Evolutionary conservation across 2,329 filamentous ascomycete species (phyloP), one percentile per base, ranked within the genome.

Genomic region (Aspergillus sclerotialis): DNA sequence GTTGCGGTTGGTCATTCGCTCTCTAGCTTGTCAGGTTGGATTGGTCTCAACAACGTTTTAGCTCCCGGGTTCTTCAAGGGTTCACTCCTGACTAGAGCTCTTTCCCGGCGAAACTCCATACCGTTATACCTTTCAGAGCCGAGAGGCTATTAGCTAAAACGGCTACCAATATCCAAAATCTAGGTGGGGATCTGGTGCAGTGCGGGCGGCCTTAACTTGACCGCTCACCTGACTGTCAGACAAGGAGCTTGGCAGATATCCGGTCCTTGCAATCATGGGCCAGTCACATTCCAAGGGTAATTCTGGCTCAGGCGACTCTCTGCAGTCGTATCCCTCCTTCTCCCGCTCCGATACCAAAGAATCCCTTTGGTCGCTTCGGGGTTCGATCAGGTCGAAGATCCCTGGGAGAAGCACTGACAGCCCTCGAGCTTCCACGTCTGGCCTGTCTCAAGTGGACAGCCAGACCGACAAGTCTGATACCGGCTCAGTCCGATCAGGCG

Each of bases 341-440:
- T 84, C 82, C 65, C 83, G 84, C 58, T 87, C 88, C 37, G 90
- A 96, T 58, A 96, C 90, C 17, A 90, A 89, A 60, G 89, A 94
- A 46, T 95, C 88, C 5, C 78, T 83, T 19, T 83, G 88, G 45
- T 95, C 89, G 4, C 80, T 95, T 61, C 79, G 85, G 48, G 82
- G 80, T 25, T 76, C 76, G 7, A 75, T 96, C 48, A 77, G 86
- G 40, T 93, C 87, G 42, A 95, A 95, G 66, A 95, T 94, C 40
- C 19, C 19, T 7, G 19, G 19, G 19, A 58, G 58, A 55, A 58
- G 47, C 47, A 77, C 70, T 29, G 89, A 94, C 55, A 94, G 89
- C 58, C 88, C 89, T 14, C 75, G 87, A 45, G 80, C 73, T 46
- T 94, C 89, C 9, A 70, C 75, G 24, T 70, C 84, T 16, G 68